Percentiles rank a stretch among this genome's conserved stretches.
Evolutionary conservation across 129 eudicot species (phyloP).

Genomic region (Tagetes patula): DNA sequence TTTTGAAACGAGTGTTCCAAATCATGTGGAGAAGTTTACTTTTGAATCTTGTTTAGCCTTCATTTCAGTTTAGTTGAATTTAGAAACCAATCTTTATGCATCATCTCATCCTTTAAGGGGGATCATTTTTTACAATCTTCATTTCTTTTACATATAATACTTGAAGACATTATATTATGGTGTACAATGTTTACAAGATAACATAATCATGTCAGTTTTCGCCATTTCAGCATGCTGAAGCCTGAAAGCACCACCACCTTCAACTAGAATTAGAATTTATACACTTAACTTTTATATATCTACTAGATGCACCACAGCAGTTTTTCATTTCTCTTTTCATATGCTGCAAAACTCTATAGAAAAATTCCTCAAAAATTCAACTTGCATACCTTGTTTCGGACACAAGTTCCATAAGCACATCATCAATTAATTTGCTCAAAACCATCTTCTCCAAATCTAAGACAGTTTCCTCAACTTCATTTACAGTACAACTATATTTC

Average conservation of each 20-base stretch:
- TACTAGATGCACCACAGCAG: background rate
- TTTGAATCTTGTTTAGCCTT: constrained; percentile 20
- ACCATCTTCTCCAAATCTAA: constrained; percentile 55
- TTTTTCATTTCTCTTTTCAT: background rate
- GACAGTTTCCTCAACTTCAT: constrained; percentile 54
- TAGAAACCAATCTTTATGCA: constrained; percentile 3
- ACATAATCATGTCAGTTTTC: background rate
- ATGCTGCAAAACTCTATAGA: constrained; percentile 23
- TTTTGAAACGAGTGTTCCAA: background rate
- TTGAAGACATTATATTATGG: background rate
- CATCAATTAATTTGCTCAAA: constrained; percentile 53
- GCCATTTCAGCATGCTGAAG: constrained; percentile 11
- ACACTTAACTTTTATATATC: background rate
- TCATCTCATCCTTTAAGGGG: background rate
- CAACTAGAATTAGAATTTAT: background rate
- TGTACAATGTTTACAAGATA: constrained; percentile 3
- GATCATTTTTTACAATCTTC: too few species aligned
- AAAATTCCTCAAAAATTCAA: background rate
- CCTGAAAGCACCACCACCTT: background rate
- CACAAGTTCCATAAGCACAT: constrained; percentile 44
- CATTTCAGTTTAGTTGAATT: background rate
- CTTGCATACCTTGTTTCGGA: constrained; percentile 5
- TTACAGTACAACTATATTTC: constrained; percentile 45
- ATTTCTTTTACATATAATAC: background rate
- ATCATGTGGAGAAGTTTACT: background rate